Conservation (phyloP, 352 stramenopile species). For the Pythium sp. region DNA sequence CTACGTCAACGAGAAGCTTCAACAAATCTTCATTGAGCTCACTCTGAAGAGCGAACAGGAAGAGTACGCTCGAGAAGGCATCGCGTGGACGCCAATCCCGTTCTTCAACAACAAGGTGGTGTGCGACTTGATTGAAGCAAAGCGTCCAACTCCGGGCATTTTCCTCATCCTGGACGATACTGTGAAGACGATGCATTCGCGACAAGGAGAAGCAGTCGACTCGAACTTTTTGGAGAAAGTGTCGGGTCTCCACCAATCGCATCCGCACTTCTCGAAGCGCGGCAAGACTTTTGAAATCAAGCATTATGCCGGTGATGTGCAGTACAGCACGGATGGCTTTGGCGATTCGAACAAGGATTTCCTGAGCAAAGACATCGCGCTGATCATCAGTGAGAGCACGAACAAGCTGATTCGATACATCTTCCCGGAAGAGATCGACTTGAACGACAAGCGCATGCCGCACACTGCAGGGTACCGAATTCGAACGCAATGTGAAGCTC, state of each 20-base stretch:
- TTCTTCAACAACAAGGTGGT: slow-evolving; percentile 95
- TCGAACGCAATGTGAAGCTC: slow-evolving; percentile 82
- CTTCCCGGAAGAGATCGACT: slow-evolving; percentile 78
- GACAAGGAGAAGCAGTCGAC: slow-evolving; percentile 75
- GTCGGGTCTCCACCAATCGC: slow-evolving; percentile 49
- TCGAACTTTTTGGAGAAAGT: slow-evolving; percentile 83
- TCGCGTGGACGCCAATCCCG: slow-evolving; percentile 87
- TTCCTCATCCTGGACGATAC: slow-evolving; percentile 87
- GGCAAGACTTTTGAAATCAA: slow-evolving; percentile 84
- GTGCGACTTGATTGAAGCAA: slow-evolving; percentile 82
- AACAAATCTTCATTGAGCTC: slow-evolving; percentile 92
- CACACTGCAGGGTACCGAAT: slow-evolving; percentile 83
- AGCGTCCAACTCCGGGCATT: slow-evolving; percentile 68
- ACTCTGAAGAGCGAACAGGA: slow-evolving; percentile 90
- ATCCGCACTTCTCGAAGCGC: slow-evolving; percentile 83
- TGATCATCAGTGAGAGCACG: slow-evolving; percentile 76
- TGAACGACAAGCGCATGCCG: slow-evolving; percentile 79
- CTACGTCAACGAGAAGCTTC: slow-evolving; percentile 94
- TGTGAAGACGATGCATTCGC: slow-evolving; percentile 85
- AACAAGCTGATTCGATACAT: slow-evolving; percentile 88
- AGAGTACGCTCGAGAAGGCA: slow-evolving; percentile 95
- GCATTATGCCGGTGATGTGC: slow-evolving; percentile 85
- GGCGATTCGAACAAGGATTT: slow-evolving; percentile 82
- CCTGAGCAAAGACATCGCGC: slow-evolving; percentile 77
- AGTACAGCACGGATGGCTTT: slow-evolving; percentile 83